Conservation (phyloP, 2,329 filamentous ascomycete genomes). For the Colletotrichum zoysiae region DNA sequence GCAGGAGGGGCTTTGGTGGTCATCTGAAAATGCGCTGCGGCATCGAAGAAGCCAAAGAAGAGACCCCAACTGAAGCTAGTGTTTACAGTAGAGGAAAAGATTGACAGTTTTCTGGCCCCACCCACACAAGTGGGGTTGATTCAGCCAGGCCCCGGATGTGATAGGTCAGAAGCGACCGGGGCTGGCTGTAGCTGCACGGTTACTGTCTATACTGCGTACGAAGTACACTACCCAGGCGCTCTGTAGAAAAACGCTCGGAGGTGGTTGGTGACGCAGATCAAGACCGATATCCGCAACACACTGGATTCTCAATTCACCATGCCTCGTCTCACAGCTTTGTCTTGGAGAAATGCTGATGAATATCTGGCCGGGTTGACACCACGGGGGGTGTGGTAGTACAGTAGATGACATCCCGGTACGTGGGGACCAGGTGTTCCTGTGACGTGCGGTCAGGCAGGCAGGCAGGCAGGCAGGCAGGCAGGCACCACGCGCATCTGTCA, state of each 20-base stretch:
- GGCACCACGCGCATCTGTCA: not conserved
- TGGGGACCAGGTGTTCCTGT: not conserved
- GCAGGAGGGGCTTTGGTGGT: slow-evolving; percentile 17
- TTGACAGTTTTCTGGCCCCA: slow-evolving; percentile 18
- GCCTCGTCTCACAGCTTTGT: too few species aligned
- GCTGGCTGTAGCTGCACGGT: not conserved
- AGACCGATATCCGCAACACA: not conserved
- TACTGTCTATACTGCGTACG: too few species aligned
- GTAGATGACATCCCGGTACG: not conserved
- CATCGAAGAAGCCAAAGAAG: slow-evolving; percentile 35
- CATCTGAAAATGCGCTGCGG: slow-evolving; percentile 34
- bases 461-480: not conserved
- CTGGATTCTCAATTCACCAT: not conserved
- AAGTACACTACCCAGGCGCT: not conserved
- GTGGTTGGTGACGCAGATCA: not conserved
- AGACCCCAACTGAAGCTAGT: slow-evolving; percentile 23
- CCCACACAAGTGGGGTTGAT: not conserved
- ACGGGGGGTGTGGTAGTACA: not conserved
- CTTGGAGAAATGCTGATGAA: not conserved
- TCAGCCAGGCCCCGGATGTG: not conserved
- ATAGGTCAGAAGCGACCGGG: not conserved
- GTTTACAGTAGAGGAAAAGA: not conserved
- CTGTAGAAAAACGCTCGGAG: not conserved
- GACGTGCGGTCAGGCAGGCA: not conserved
- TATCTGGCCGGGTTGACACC: not conserved